Percentiles rank a stretch among this genome's conserved stretches.
Evolutionary conservation across 495 filamentous ascomycete genomes (phyloP).

Genomic region (Talaromyces thailandensis): DNA sequence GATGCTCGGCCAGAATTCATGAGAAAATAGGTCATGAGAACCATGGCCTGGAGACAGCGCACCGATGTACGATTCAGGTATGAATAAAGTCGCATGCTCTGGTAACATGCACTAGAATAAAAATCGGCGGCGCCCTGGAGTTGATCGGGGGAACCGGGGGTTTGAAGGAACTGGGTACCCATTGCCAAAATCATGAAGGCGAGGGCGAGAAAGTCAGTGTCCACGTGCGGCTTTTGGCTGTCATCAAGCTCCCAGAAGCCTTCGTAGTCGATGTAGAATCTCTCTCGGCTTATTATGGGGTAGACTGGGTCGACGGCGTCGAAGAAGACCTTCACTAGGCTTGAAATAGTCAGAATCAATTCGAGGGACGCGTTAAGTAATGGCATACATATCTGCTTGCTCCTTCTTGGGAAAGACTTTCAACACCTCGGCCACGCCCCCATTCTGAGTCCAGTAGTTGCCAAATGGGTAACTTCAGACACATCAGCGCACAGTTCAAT

Average conservation of each 20-base stretch:
- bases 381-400: constrained; percentile 54
- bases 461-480: constrained; percentile 58
- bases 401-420: constrained; percentile 59
- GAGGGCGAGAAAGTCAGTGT: constrained; percentile 54
- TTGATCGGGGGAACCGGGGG: constrained; percentile 38
- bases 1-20: constrained; percentile 72
- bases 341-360: background rate
- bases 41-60: constrained; percentile 64
- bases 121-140: constrained; percentile 65
- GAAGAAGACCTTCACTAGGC: constrained; percentile 56
- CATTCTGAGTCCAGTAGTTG: constrained; percentile 71
- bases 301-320: constrained; percentile 68
- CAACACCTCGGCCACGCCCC: constrained; percentile 61
- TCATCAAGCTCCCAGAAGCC: constrained; percentile 52
- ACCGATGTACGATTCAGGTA: constrained; percentile 60
- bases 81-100: constrained; percentile 56
- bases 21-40: constrained; percentile 63
- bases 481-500: constrained; percentile 26
- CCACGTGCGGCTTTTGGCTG: constrained; percentile 39
- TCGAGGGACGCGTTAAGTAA: background rate
- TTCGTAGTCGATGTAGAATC: constrained; percentile 62
- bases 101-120: constrained; percentile 54
- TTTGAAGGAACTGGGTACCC: constrained; percentile 61
- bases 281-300: constrained; percentile 58
- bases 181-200: constrained; percentile 62